Evolutionary conservation across 2,329 filamentous ascomycete genomes (phyloP).

Genomic region (Verticillium isaacii): DNA sequence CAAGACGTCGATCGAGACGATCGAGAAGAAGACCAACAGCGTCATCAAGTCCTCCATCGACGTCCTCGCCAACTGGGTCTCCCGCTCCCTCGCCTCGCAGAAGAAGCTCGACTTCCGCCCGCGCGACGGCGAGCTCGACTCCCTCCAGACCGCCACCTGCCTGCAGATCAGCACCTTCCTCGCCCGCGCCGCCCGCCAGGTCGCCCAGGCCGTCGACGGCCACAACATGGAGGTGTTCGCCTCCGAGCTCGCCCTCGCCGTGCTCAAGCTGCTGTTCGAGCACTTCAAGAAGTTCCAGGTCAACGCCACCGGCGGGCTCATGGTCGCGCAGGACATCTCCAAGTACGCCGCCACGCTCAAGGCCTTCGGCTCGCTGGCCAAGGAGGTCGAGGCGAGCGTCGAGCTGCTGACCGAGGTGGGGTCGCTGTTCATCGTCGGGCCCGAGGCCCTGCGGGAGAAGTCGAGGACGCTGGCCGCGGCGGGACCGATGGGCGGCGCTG

Average conservation of each 20-base stretch:
- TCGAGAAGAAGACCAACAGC: constrained; percentile 76
- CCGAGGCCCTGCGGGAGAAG: constrained; percentile 70
- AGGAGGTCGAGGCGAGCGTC: constrained; percentile 63
- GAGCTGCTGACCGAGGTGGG: constrained; percentile 91
- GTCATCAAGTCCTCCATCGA: constrained; percentile 54
- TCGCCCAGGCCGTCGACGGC: constrained; percentile 69
- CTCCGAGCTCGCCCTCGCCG: constrained; percentile 75
- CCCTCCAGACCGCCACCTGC: constrained; percentile 82
- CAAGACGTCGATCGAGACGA: constrained; percentile 65
- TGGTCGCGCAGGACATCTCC: constrained; percentile 94
- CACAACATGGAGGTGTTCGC: constrained; percentile 79
- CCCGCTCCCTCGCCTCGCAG: constrained; percentile 67
- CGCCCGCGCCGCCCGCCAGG: constrained; percentile 56
- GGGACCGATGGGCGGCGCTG: constrained; percentile 29
- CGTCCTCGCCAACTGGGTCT: constrained; percentile 71
- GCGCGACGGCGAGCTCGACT: constrained; percentile 74
- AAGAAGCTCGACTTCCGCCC: constrained; percentile 88
- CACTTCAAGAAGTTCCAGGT: constrained; percentile 95
- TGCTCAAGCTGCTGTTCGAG: constrained; percentile 76
- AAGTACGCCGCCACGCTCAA: constrained; percentile 85
- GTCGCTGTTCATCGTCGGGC: constrained; percentile 89
- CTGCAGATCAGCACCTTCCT: constrained; percentile 78
- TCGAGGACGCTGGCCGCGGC: constrained; percentile 52
- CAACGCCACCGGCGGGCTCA: constrained; percentile 86
- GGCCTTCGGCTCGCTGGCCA: constrained; percentile 66